Evolutionary conservation across 75 land plant genomes (phyloP).

Genomic region (Picea glauca): DNA sequence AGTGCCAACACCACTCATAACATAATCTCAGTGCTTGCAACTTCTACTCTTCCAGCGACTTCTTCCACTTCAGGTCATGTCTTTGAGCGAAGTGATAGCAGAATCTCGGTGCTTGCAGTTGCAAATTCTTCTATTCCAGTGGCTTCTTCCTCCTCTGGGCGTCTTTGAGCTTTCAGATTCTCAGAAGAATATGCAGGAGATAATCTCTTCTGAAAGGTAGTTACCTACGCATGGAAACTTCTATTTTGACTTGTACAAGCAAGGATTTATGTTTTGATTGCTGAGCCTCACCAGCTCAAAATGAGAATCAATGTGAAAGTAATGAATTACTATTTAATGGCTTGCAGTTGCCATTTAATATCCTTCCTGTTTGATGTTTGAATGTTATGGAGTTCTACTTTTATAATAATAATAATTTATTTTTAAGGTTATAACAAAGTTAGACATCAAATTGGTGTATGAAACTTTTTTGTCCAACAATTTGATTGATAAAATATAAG

Average conservation of each 20-base stretch:
- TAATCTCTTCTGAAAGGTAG: not conserved
- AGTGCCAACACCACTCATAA: slow-evolving; percentile 34
- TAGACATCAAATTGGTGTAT: too few species aligned
- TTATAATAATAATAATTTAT: too few species aligned
- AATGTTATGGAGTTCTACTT: too few species aligned
- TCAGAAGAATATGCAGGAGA: not conserved
- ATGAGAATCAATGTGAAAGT: too few species aligned
- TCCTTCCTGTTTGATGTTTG: too few species aligned
- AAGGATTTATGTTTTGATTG: too few species aligned
- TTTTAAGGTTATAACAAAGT: too few species aligned
- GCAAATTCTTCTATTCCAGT: not conserved
- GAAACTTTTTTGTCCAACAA: too few species aligned
- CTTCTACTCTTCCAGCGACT: slow-evolving; percentile 33
- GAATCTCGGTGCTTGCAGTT: not conserved
- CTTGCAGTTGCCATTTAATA: too few species aligned
- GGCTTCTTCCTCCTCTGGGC: not conserved
- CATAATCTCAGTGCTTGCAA: slow-evolving; percentile 21
- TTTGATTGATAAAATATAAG: too few species aligned
- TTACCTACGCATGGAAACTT: not conserved
- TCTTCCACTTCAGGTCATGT: slow-evolving; percentile 45
- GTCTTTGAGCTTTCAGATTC: not conserved
- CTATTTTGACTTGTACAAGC: not conserved
- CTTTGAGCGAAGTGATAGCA: not conserved
- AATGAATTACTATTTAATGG: too few species aligned
- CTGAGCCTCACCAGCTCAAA: too few species aligned